These are phyloP conservation scores for Priceomyces melissophilus DNA, from an alignment of 805 yeast species.

Conservation along the genomic window DNA sequence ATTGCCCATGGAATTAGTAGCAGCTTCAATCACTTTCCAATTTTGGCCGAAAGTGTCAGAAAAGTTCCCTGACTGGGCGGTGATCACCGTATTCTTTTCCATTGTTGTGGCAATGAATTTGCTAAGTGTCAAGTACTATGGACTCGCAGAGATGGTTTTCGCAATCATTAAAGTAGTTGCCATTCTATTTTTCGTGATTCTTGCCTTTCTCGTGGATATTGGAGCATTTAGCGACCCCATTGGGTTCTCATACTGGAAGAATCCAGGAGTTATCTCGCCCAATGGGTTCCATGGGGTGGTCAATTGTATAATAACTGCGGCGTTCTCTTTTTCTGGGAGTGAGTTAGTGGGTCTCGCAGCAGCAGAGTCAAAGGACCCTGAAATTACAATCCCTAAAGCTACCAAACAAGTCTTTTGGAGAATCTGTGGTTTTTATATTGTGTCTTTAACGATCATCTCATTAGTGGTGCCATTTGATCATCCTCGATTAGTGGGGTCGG, in stretches of 20 bases:
- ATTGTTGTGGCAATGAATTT: slow-evolving; percentile 17
- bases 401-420: slow-evolving; percentile 63
- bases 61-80: slow-evolving; percentile 16
- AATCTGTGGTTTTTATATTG: slow-evolving; percentile 60
- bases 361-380: slow-evolving; percentile 31
- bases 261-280: slow-evolving; percentile 19
- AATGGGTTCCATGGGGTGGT: slow-evolving; percentile 12
- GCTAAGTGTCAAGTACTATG: slow-evolving; percentile 22
- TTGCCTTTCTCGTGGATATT: slow-evolving; percentile 17
- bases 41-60: slow-evolving; percentile 19
- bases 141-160: slow-evolving; percentile 22
- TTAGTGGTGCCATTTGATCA: slow-evolving; percentile 13
- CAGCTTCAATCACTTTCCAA: slow-evolving; percentile 21
- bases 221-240: slow-evolving; percentile 23
- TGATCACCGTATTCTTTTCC: slow-evolving; percentile 14
- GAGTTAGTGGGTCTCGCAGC: slow-evolving; percentile 37
- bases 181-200: slow-evolving; percentile 16
- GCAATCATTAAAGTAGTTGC: slow-evolving; percentile 22
- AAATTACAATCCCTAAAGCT: slow-evolving; percentile 29
- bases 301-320: slow-evolving; percentile 19
- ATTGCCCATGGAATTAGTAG: slow-evolving; percentile 26
- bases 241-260: slow-evolving; percentile 23
- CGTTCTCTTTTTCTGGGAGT: slow-evolving; percentile 20
- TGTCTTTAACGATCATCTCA: slow-evolving; percentile 29
- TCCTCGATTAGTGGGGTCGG: slow-evolving; percentile 7